These are phyloP conservation scores for Onygenales sp. DNA, from an alignment of 2,329 filamentous ascomycete species.

Conservation along the genomic window DNA sequence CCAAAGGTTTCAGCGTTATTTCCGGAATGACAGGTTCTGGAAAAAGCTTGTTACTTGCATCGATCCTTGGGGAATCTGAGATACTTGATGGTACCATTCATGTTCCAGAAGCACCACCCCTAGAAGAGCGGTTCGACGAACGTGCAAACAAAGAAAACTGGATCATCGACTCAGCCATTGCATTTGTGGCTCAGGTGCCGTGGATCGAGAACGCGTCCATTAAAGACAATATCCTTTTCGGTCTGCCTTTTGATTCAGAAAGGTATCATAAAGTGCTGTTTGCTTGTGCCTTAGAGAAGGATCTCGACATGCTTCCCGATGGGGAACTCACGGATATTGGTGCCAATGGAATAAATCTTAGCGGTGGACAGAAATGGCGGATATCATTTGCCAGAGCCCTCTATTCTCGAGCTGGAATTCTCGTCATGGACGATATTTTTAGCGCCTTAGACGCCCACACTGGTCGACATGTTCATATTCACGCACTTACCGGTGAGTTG, in stretches of 20 bases:
- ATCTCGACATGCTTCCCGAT: constrained; percentile 65
- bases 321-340: constrained; percentile 75
- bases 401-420: constrained; percentile 66
- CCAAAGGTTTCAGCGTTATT: constrained; percentile 61
- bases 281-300: constrained; percentile 65
- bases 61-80: constrained; percentile 67
- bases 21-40: constrained; percentile 70
- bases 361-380: constrained; percentile 75
- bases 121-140: constrained; percentile 49
- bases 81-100: constrained; percentile 54
- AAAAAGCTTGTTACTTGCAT: constrained; percentile 64
- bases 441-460: constrained; percentile 73
- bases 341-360: constrained; percentile 74
- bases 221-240: constrained; percentile 69
- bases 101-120: constrained; percentile 37
- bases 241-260: constrained; percentile 57
- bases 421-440: constrained; percentile 77
- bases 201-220: constrained; percentile 81
- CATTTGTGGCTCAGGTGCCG: constrained; percentile 69
- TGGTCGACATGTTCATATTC: constrained; percentile 67
- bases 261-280: constrained; percentile 62
- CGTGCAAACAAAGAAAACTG: constrained; percentile 54
- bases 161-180: constrained; percentile 60
- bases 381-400: constrained; percentile 70
- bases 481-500: constrained; percentile 63